Base-by-base conservation (phyloP, 2,329 filamentous ascomycete genomes). In the Escovopsis sp. region DNA sequence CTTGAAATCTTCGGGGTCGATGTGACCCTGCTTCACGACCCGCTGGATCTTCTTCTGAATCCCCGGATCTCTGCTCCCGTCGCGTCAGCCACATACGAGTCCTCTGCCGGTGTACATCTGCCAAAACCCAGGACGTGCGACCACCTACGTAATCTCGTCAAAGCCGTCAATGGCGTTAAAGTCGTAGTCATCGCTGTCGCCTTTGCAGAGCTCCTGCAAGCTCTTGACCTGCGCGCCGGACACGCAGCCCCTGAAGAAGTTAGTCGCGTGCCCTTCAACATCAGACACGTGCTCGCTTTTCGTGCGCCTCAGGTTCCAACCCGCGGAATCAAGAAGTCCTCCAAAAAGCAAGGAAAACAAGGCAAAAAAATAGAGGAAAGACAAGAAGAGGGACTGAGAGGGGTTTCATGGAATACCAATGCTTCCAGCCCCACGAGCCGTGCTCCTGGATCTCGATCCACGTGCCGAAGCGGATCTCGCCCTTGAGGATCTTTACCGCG, bases 1-100 rank as follows among this genome's bases (percentile, higher is more conserved):
- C 25, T 79, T 88, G 75, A 85, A 94, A 47, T 94, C 88, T 35
- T 83, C 78, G 29, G 84, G 68, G 45, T 81, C 79, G 47, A 96
- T 79, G 48, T 90, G 82, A 17, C 84, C 85, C 52, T 87, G 70
- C 39, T 70, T 66, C 17, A 94, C 56, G 35, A 80, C 83, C 31
- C 69, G 70, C 34, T 70, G 65, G 43, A 94, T 25, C 63, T 90
- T 94, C 31, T 72, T 72, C 56, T 87, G 74, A 2, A 73, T 48
- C 2, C 84, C 78, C 0, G 66, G 60, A 27, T 76, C 60, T 3
- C 57, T 58, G 4, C 62, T 63, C 37, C 27, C 18, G 34, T 31
- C 2, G 33, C 44, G 35, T 43, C 6, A 49, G 43, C 6, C 28
- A 16, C 27, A 36, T n/a, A 9, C 7, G 21, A 25, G 11, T 8